Base-by-base conservation (phyloP, 2,329 filamentous ascomycete species). In the Dactylellina leptospora region DNA sequence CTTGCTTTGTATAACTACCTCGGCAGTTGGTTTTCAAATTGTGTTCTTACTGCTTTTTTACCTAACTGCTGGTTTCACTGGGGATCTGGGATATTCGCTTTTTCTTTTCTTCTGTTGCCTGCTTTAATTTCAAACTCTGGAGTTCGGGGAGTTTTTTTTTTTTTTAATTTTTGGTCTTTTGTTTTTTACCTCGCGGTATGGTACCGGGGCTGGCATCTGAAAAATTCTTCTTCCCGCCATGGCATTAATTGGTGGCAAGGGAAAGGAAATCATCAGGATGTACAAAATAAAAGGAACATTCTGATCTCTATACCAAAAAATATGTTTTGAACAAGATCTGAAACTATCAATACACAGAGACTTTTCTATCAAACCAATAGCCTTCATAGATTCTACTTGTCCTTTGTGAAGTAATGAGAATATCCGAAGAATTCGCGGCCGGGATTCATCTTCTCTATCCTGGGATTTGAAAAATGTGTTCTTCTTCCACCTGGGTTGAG, bases 1-100 rank as follows among this genome's bases (percentile, higher is more conserved):
- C 23, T 61, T 38, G 33, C 40, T 62, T 33, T 66, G 50, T 63
- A 71, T 48, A 56, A 63, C 56, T 62, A 70, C 27, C 36, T n/a
- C 8, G 11, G n/a, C 22, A 25, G 38, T 47, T 30, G 2, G 25
- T 38, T 33, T 55, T 54, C 25, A 27, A 9, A 40, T 16, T 42
- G 23, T 56, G n/a, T n/a, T n/a, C n/a, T n/a, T n/a, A n/a, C n/a
- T n/a, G 44, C n/a, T 51, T 25, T 53, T n/a, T 38, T 6, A 38
- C 55, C 53, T n/a, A 16, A 20, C 23, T 58, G 25, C 23, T 55
- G 25, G 36, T 23, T 20, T 33, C 38, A 40, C 18, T 51, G 51
- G 51, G 61, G 42, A 10, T 58, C 28, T 50, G 28, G 61, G 16
- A 30, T 10, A 58, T 47, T 56, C 56, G n/a, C 20, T 55, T 66